Evolutionary conservation across 164 flowering plant genomes (phyloP), one percentile per base, ranked within the genome.

Genomic region (Chimonanthus salicifolius): DNA sequence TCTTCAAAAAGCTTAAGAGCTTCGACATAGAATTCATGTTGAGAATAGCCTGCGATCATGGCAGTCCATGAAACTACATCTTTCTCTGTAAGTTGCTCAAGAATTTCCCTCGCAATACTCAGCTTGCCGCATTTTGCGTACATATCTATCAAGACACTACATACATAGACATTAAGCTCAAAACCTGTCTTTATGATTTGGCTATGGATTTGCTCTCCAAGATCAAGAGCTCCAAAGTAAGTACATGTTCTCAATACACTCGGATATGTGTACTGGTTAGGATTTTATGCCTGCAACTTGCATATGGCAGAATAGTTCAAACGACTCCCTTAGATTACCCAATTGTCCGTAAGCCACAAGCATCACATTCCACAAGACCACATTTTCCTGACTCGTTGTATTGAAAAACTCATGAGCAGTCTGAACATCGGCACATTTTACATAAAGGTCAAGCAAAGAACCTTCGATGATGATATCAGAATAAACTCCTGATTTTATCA

Each of bases 41-140:
- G 83, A 3, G 75, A 75, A 72, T 77, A 80, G 47, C 83, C 83
- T 11, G 83, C 72, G 51, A 80, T 75, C 83, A 80, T 72, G 64
- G 80, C 78, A 5, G 80, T 80, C 83, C 83, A 80, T 51, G 83
- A 81, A 49, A 81, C 83, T 1, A 81, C 70, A 70, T 81, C 83
- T 45, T 78, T 62, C 79, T 67, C 80, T 0, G 71, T 13, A 18
- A 78, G 68, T 45, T 79, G 67, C 49, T 69, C 73, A 20, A 78
- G 81, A 66, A 81, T 81, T 62, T 76, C 77, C 67, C 74, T 71
- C 8, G 83, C 80, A 54, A 51, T 54, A 2, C 71, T 70, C 46
- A 81, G 74, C 18, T 69, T 49, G 47, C 81, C 81, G 68, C 74
- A 80, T 74, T 81, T 81, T 5, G 81, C 83, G 45, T 81, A 78